Base-by-base conservation (phyloP, 169 alveolate species). In the Plasmodium knowlesi region DNA sequence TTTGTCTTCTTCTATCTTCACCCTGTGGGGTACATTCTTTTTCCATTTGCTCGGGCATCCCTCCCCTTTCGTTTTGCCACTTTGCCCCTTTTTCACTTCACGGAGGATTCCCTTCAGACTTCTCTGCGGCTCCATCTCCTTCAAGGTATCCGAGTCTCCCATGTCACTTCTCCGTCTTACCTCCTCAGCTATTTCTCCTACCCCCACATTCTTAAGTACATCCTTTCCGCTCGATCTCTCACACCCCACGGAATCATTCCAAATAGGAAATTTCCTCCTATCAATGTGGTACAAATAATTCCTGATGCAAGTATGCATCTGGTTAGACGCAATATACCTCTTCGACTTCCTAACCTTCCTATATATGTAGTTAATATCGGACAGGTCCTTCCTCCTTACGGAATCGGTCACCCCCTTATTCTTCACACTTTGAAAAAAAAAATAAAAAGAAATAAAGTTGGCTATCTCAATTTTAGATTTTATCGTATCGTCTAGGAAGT, bases 391-490 rank as follows among this genome's bases (percentile, higher is more conserved):
- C 10, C 30, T 74, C 28, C 54, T 70, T 0, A 8, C 30, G n/a
- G 34, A 74, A 6, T 19, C 46, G 39, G 12, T 30, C 22, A 22
- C 71, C n/a, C 9, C 19, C 6, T 57, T 46, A 3, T 78, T 53
- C 39, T 9, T 54, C 0, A 79, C 50, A 46, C 9, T 78, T 88
- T 76, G 73, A 78, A 88, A 88, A 28, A 76, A 88, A 46, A 54
- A 54, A 72, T 88, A 88, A n/a, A 88, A 88, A 3, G 94, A 88
- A 78, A 88, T 88, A 72, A 88, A 88, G 81, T 88, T 88, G 12
- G 89, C 86, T 34, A 88, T 88, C n/a, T 88, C 89, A 78, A 88
- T 88, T 88, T 88, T 88, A 8, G 70, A 78, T 6, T 46, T 46
- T n/a, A 9, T 78, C 19, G 2, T 54, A 54, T 79, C 84, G 41